Evolutionary conservation across 2,329 filamentous ascomycete species (phyloP), one percentile per base, ranked within the genome.

Genomic region (Grosmannia huntii): DNA sequence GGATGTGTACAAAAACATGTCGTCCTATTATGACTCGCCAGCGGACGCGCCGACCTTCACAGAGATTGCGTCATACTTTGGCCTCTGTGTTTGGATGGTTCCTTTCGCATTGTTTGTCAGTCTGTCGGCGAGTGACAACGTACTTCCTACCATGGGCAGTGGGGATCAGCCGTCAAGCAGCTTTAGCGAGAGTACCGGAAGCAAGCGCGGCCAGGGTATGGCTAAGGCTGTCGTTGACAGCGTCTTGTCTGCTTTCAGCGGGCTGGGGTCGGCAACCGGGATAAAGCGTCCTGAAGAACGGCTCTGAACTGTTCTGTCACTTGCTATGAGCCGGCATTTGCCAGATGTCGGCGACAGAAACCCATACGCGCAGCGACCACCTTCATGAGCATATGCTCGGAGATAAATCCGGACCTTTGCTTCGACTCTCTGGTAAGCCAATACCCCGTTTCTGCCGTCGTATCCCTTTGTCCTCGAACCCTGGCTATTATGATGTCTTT

Each of bases 51-150:
- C 94, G 0, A 86, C 82, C 44, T 99, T 99, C 70, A 91, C 89
- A 21, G 90, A 97, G 74, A 94, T 97, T 51, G 90, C 94, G 0
- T 92, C 89, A 0, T 99, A 94, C 72, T 99, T 99, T 68, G 94
- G 94, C 0, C 76, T 99, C 2, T 96, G 91, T 66, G 91, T 99
- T 0, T 99, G 94, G 94, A 79, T 99, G 1, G 89, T 97, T 0
- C 94, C 94, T 0, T 99, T 99, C 68, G 85, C 91, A 19, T 78
- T 99, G 16, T 99, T 99, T 68, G 92, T 99, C 55, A 95, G 89
- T 66, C 73, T 99, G 49, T 95, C 89, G 21, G 94, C 94, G 0
- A 90, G 90, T 57, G 94, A 99, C 68, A 97, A 97, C 68, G 89
- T 97, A 4, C 74, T 99, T 56, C 94, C 94, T 0, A 95, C 86